Evolutionary conservation across 805 yeast species (phyloP).

Genomic region (Schwanniomyces pseudopolymorphus): DNA sequence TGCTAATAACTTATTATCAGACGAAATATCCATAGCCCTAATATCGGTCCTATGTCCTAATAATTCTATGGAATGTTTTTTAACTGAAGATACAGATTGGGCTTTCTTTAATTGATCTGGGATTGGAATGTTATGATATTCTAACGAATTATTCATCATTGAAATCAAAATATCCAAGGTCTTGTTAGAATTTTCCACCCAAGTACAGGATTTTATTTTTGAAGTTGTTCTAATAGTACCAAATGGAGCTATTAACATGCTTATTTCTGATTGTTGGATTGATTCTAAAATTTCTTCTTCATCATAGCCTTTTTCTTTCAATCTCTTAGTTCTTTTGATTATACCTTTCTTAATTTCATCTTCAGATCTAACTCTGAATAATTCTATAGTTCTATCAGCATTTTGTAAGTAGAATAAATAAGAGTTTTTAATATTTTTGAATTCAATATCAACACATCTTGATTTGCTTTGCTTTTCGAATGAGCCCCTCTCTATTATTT

Average conservation of each 20-base stretch:
- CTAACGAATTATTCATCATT: slow-evolving; percentile 72
- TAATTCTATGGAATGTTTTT: slow-evolving; percentile 61
- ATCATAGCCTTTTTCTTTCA: slow-evolving; percentile 65
- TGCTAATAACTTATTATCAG: slow-evolving; percentile 76
- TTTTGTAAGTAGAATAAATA: slow-evolving; percentile 71
- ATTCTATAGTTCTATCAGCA: slow-evolving; percentile 75
- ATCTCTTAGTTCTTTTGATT: slow-evolving; percentile 72
- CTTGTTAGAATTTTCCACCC: slow-evolving; percentile 53
- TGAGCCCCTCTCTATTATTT: slow-evolving; percentile 56
- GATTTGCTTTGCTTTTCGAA: slow-evolving; percentile 76
- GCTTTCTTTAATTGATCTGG: slow-evolving; percentile 59
- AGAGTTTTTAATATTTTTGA: slow-evolving; percentile 31
- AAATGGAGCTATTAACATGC: slow-evolving; percentile 66
- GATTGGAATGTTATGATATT: slow-evolving; percentile 56
- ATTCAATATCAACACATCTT: slow-evolving; percentile 61
- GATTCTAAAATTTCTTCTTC: slow-evolving; percentile 53
- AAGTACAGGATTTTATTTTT: slow-evolving; percentile 65
- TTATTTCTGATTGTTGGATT: slow-evolving; percentile 46
- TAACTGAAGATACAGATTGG: slow-evolving; percentile 39
- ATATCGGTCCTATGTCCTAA: slow-evolving; percentile 91
- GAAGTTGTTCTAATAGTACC: slow-evolving; percentile 63
- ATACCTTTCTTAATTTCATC: slow-evolving; percentile 80
- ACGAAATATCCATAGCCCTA: slow-evolving; percentile 77
- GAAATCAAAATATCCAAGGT: slow-evolving; percentile 61
- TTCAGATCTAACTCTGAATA: slow-evolving; percentile 71